Conservation (phyloP, 2,329 filamentous ascomycete species). For the Penicillium janthinellum region DNA sequence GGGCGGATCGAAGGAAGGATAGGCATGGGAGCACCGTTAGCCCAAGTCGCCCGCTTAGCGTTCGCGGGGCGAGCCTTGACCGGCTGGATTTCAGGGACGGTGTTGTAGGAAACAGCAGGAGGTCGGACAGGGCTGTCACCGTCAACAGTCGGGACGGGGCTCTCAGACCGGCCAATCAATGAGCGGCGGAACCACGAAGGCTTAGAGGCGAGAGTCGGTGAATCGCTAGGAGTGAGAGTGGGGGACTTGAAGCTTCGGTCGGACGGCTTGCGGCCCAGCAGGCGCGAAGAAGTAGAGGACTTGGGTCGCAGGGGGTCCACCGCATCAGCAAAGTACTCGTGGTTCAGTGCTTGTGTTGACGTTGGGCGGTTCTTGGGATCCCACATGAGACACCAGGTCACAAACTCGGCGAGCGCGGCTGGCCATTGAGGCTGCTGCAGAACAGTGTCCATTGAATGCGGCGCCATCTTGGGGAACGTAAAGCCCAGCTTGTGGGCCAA, state of each 20-base stretch:
- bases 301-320: conserved; percentile 91
- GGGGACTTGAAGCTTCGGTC: conserved; percentile 68
- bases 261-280: conserved; percentile 87
- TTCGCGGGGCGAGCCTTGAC: conserved; percentile 60
- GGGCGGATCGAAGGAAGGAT: conserved; percentile 93
- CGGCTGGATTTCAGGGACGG: conserved; percentile 45
- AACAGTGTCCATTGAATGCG: conserved; percentile 93
- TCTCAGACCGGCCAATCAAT: conserved; percentile 77
- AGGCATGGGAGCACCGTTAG: conserved; percentile 85
- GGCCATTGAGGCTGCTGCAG: conserved; percentile 92
- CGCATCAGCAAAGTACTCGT: conserved; percentile 93
- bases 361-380: conserved; percentile 91
- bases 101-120: conserved; percentile 46
- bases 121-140: conserved; percentile 42
- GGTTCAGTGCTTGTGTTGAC: conserved; percentile 87
- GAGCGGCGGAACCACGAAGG: conserved; percentile 98
- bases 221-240: conserved; percentile 64
- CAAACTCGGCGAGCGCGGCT: conserved; percentile 80
- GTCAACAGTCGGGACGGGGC: conserved; percentile 60
- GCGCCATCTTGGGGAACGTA: conserved; percentile 98
- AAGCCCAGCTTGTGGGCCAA: conserved; percentile 96
- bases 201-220: conserved; percentile 69
- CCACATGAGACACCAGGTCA: conserved; percentile 99
- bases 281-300: conserved; percentile 73
- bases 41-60: conserved; percentile 90